Evolutionary conservation across 306 rosid species (phyloP).

Genomic region (Pyrus communis): DNA sequence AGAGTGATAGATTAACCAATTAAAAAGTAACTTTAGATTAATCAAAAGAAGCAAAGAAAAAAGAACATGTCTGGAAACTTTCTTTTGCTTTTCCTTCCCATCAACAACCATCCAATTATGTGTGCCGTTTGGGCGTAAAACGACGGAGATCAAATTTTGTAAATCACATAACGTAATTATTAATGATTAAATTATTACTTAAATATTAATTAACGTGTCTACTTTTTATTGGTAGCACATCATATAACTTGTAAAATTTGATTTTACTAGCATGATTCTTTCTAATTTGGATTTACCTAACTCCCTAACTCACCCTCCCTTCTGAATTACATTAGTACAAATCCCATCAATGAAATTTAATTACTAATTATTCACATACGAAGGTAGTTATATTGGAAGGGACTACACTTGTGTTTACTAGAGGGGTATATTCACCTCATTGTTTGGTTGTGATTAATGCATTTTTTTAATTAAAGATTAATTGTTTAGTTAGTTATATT

Average conservation of each 20-base stretch:
- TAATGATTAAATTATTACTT: no score
- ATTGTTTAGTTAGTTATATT: no score
- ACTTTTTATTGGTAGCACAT: no score
- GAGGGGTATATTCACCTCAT: neutral
- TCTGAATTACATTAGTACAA: neutral
- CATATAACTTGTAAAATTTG: no score
- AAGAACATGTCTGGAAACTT: slow-evolving; percentile 42
- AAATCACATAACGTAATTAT: no score
- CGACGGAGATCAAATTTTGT: no score
- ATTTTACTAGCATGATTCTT: neutral
- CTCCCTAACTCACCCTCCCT: neutral
- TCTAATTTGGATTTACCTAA: slow-evolving; percentile 8
- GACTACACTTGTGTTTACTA: neutral
- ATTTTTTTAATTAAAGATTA: no score
- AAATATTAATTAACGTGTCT: no score
- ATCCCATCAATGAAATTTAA: neutral
- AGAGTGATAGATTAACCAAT: slow-evolving; percentile 10
- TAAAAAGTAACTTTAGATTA: slow-evolving; percentile 13
- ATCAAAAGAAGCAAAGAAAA: neutral
- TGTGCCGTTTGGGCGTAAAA: neutral
- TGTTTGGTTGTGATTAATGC: neutral
- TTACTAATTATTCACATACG: neutral
- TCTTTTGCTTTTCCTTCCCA: slow-evolving; percentile 17
- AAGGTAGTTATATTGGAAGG: neutral
- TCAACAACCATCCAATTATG: slow-evolving; percentile 29